A percentile compares a stretch with the other conserved stretches of the same genome.
Evolutionary conservation across 768 basidiomycete species (phyloP).

Genomic region (Termitomyces sp.): DNA sequence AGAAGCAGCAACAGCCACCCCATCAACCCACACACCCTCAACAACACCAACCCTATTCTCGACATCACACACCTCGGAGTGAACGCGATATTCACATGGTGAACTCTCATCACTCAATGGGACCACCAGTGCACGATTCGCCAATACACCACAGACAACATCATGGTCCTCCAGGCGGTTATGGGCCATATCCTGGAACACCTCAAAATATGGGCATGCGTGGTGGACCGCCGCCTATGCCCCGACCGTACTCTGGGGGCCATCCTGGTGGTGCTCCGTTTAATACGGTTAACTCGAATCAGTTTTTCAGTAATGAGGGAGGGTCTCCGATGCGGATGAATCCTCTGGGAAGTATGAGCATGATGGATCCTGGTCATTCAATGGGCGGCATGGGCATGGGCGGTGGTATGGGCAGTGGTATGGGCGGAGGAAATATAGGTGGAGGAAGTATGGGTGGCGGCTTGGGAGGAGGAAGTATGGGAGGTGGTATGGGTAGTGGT

Average conservation of each 20-base stretch:
- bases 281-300: slow-evolving; percentile 23
- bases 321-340: slow-evolving; percentile 31
- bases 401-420: slow-evolving; percentile 15
- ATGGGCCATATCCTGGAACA: slow-evolving; percentile 25
- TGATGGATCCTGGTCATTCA: slow-evolving; percentile 15
- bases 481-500: slow-evolving; percentile 14
- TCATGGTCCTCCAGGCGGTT: slow-evolving; percentile 19
- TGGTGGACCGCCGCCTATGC: slow-evolving; percentile 20
- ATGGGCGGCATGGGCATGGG: slow-evolving; percentile 21
- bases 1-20: slow-evolving; percentile 25
- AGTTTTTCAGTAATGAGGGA: slow-evolving; percentile 25
- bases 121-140: slow-evolving; percentile 18
- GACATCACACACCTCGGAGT: slow-evolving; percentile 24
- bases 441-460: slow-evolving; percentile 13
- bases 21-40: slow-evolving; percentile 22
- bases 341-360: slow-evolving; percentile 19
- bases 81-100: slow-evolving; percentile 25
- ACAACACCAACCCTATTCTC: slow-evolving; percentile 21
- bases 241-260: slow-evolving; percentile 22
- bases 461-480: slow-evolving; percentile 10
- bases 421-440: slow-evolving; percentile 21
- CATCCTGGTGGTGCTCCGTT: slow-evolving; percentile 24
- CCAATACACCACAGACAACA: slow-evolving; percentile 24
- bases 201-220: slow-evolving; percentile 24
- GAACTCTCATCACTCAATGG: slow-evolving; percentile 22